Base-by-base conservation (phyloP, 2,329 filamentous ascomycete genomes). In the Blastomyces silverae region DNA sequence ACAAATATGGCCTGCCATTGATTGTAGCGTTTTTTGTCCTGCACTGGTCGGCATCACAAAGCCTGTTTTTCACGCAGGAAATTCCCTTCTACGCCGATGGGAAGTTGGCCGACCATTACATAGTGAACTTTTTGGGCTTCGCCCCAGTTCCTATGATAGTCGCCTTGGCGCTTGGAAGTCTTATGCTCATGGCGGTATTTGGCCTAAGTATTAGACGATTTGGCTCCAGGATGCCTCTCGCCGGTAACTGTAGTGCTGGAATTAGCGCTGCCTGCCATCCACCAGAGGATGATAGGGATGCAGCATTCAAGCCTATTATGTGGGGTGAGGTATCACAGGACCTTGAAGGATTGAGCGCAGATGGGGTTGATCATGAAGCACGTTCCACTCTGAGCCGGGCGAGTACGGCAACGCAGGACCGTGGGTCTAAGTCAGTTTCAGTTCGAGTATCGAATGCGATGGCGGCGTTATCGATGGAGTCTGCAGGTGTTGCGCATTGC, bases 1-100 rank as follows among this genome's bases (percentile, higher is more conserved):
- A 79, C 48, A 73, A 73, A 20, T 84, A 80, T 64, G 76, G 75
- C 0, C 62, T 82, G 0, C 77, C 80, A 0, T 68, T 82, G 0
- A 71, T 78, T 1, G 65, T 69, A 0, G 66, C 69, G 1, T 76
- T 73, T 1, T 74, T 71, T 0, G 3, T 80, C 1, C 70, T 83
- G 63, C 81, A 83, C 67, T 84, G 80, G 81, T 71, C 83, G 5
- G 73, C 81, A 3, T 83, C 81, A 0, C 79, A 81, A 65, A 77
- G 76, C 55, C 65, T 82, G 0, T 83, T 81, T 69, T 67, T 82
- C 0, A 77, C 77, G 0, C 71, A 76, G 2, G 76, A 80, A 42
- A 66, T 66, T 7, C 61, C 67, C 31, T 68, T 67, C 62, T 63
- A 67, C 5, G 56, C 56, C 22, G 65, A 68, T 42, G 69, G 66